Conservation (phyloP, 331 rosid genomes). For the Malus hybrid region DNA sequence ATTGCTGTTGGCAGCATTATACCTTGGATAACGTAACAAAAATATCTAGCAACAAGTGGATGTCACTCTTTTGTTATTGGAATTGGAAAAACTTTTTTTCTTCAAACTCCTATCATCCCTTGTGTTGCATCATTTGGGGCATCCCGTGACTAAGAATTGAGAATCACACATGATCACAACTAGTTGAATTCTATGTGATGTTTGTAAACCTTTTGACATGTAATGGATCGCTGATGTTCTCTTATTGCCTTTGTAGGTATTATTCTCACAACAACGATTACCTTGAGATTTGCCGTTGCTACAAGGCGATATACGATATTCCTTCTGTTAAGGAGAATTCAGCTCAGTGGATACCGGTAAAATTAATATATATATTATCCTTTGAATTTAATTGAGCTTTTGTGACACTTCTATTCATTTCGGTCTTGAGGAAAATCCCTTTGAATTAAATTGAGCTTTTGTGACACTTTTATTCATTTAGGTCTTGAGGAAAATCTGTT, state of each 20-base stretch:
- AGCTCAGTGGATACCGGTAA: slow-evolving; percentile 71
- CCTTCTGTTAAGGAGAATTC: slow-evolving; percentile 81
- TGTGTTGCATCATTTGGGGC: not conserved
- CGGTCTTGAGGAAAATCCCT: too few relatives aligned
- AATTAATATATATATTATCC: not conserved
- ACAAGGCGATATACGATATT: slow-evolving; percentile 80
- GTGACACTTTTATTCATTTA: slow-evolving; percentile 21
- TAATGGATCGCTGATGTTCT: not conserved
- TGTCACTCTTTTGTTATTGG: not conserved
- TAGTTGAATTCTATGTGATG: not conserved
- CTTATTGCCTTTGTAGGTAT: slow-evolving; percentile 41
- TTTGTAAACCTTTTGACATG: not conserved
- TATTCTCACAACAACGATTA: slow-evolving; percentile 77
- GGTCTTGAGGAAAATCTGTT: slow-evolving; percentile 94
- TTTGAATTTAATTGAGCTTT: slow-evolving; percentile 1
- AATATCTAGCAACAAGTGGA: not conserved
- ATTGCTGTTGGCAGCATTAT: not conserved
- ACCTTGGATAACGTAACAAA: not conserved
- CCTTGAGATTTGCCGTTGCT: slow-evolving; percentile 96
- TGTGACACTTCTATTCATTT: too few relatives aligned
- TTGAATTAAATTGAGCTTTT: slow-evolving; percentile 9
- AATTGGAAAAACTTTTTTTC: not conserved
- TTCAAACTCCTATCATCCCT: not conserved
- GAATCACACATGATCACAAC: not conserved
- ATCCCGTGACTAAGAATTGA: too few relatives aligned